phyloP scores from a whole-genome alignment of 306 rosid species.

The Ammopiptanthus mongolicus region DNA sequence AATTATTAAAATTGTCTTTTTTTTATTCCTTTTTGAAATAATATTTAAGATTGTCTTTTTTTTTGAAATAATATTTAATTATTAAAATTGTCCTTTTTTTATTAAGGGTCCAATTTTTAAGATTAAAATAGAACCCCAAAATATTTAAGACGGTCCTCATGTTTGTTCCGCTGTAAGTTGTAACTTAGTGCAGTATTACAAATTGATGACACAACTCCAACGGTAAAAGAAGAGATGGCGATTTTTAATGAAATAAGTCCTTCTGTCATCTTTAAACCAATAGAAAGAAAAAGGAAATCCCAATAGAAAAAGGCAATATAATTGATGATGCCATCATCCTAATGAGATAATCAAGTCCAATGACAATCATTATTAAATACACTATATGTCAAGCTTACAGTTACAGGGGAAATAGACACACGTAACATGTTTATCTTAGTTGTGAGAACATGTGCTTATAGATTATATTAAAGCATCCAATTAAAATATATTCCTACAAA shows the following conservation, averaged over 20 bases:
- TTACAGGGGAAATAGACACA: neutral
- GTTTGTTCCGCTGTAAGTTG: neutral
- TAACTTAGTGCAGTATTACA: neutral
- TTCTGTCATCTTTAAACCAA: slow-evolving; percentile 33
- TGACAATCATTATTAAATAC: slow-evolving; percentile 11
- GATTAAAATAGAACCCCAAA: too few species aligned
- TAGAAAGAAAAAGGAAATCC: slow-evolving; percentile 24
- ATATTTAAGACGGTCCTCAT: too few species aligned
- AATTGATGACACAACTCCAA: slow-evolving; percentile 14
- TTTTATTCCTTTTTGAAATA: too few species aligned
- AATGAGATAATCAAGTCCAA: slow-evolving; percentile 22
- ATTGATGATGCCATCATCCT: slow-evolving; percentile 13
- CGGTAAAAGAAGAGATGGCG: neutral
- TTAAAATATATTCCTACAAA: slow-evolving; percentile 22
- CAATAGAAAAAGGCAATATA: slow-evolving; percentile 17
- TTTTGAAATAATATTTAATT: too few species aligned
- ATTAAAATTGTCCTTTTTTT: too few species aligned
- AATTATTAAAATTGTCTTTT: too few species aligned
- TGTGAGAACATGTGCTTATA: neutral
- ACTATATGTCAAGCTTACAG: slow-evolving; percentile 6
- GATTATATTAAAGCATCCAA: slow-evolving; percentile 21
- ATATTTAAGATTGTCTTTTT: too few species aligned
- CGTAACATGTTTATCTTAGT: slow-evolving; percentile 12
- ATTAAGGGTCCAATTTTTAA: too few species aligned
- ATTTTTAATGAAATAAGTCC: slow-evolving; percentile 1